A percentile compares a stretch with the other conserved stretches of the same genome.
phyloP scores from a whole-genome alignment of 129 eudicot genomes.

The Lactuca sativa region DNA sequence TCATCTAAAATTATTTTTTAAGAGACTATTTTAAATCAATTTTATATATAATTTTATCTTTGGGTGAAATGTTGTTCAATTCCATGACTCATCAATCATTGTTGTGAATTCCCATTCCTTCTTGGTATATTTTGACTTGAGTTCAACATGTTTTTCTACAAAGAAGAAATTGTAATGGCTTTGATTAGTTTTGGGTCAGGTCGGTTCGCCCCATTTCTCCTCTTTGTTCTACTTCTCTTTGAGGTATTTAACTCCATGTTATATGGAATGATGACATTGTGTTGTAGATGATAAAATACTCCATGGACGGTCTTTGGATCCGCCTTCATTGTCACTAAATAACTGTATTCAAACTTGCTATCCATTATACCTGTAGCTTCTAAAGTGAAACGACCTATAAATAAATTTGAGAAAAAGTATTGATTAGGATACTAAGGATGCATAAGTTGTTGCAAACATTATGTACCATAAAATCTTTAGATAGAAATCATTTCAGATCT shows the following conservation, averaged over 20 bases:
- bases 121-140: conserved; percentile 44
- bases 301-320: conserved; percentile 47
- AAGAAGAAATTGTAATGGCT: conserved; percentile 76
- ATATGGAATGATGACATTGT: conserved; percentile 21
- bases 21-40: background rate
- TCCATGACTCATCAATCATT: conserved; percentile 77
- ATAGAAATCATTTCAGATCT: too few relatives aligned
- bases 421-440: background rate
- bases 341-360: conserved; percentile 57
- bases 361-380: conserved; percentile 53
- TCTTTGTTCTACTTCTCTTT: conserved; percentile 25
- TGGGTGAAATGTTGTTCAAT: conserved; percentile 28
- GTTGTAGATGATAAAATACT: conserved; percentile 55
- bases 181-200: conserved; percentile 59
- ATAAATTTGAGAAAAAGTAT: background rate
- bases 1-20: background rate
- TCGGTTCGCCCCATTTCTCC: conserved; percentile 46
- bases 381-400: conserved; percentile 17
- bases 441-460: too few relatives aligned
- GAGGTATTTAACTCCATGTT: conserved; percentile 6
- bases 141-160: conserved; percentile 48
- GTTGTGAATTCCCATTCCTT: conserved; percentile 60
- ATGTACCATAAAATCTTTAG: too few relatives aligned
- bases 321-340: conserved; percentile 51
- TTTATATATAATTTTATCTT: conserved; percentile 43